These are phyloP conservation scores for Tylopilus sp. DNA, from an alignment of 1,284 basidiomycete genomes.

Conservation along the genomic window DNA sequence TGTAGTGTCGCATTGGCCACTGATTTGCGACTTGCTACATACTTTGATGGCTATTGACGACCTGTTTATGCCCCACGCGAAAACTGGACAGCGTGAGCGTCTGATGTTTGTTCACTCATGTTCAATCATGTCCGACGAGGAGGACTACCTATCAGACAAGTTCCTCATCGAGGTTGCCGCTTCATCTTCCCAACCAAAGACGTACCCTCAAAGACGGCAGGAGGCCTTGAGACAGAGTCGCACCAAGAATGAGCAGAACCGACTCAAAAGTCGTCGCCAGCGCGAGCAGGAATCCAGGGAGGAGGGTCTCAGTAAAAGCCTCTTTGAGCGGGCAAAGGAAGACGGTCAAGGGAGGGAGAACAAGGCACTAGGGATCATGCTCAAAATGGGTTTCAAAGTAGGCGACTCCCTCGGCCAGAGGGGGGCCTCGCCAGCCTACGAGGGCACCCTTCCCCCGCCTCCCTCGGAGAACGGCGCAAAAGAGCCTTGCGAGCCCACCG, in stretches of 20 bases:
- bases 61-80: constrained; percentile 17
- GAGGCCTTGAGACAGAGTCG: constrained; percentile 55
- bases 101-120: constrained; percentile 18
- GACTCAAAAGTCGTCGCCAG: constrained; percentile 58
- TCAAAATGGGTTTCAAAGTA: constrained; percentile 85
- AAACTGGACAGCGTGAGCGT: constrained; percentile 1
- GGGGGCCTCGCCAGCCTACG: constrained; percentile 15
- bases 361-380: constrained; percentile 82
- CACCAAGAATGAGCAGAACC: constrained; percentile 62
- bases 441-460: constrained; percentile 3
- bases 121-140: constrained; percentile 48
- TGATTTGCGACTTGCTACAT: constrained; percentile 34
- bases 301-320: constrained; percentile 70
- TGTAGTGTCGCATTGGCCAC: constrained; percentile 40
- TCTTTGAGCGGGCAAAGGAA: constrained; percentile 72
- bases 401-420: constrained; percentile 67
- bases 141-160: constrained; percentile 83
- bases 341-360: constrained; percentile 50
- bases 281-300: constrained; percentile 71
- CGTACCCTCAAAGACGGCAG: constrained; percentile 66
- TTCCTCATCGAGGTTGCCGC: constrained; percentile 50
- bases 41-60: constrained; percentile 34
- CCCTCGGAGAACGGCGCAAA: constrained; percentile 2
- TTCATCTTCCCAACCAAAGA: constrained; percentile 42
- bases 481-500: constrained; percentile 3